A percentile compares a stretch with the other conserved stretches of the same genome.
These are phyloP conservation scores for Hypoxylon sp. DNA, from an alignment of 2,329 filamentous ascomycete species.

Conservation along the genomic window DNA sequence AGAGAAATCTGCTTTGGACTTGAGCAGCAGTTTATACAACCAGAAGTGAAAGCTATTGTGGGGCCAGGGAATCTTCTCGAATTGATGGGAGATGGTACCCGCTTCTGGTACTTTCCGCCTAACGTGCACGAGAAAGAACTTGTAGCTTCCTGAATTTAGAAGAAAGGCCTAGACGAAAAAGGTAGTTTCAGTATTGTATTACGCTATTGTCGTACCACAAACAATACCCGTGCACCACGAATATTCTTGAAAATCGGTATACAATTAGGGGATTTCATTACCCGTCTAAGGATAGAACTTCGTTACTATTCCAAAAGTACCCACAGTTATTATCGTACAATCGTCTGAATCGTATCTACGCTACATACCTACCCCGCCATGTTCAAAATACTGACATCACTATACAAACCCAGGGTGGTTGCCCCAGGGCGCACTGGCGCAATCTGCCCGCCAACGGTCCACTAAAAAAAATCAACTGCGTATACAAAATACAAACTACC, in stretches of 20 bases:
- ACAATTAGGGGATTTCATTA: background rate
- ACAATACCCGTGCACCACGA: background rate
- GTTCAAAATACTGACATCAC: conserved; percentile 41
- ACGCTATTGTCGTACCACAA: background rate
- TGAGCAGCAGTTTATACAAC: conserved; percentile 41
- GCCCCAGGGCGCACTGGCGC: conserved; percentile 11
- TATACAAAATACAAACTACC: conserved; percentile 17
- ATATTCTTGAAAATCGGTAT: background rate
- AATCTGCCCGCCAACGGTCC: conserved; percentile 35
- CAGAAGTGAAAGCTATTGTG: conserved; percentile 43
- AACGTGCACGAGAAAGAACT: conserved; percentile 26
- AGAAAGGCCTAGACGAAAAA: conserved; percentile 29
- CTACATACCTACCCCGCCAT: conserved; percentile 39
- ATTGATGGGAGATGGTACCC: conserved; percentile 44
- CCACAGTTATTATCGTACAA: background rate
- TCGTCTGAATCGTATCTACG: background rate
- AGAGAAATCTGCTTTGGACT: conserved; percentile 29
- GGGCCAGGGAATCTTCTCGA: conserved; percentile 45
- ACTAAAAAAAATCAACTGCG: conserved; percentile 29
- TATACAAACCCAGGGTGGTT: conserved; percentile 11
- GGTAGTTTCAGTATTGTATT: conserved; percentile 14
- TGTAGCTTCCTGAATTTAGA: conserved; percentile 35
- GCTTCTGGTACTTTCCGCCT: conserved; percentile 45
- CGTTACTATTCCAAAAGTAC: conserved; percentile 11
- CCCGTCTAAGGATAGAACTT: background rate